Evolutionary conservation across 2,329 filamentous ascomycete genomes (phyloP).

Genomic region (Alternaria burnsii): DNA sequence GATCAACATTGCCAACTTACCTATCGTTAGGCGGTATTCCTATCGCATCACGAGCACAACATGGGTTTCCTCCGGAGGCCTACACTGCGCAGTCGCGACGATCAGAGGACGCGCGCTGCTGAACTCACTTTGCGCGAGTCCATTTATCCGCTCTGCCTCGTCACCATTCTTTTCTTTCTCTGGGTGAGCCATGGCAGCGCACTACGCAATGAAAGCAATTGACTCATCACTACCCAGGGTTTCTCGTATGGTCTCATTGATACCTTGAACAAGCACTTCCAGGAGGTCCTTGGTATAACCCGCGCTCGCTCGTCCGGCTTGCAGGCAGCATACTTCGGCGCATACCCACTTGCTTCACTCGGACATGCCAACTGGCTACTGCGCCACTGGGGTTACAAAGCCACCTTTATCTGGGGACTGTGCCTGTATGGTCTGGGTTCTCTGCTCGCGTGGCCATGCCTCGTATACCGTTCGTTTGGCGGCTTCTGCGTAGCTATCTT

Average conservation of each 20-base stretch:
- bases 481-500: constrained; percentile 69
- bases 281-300: constrained; percentile 55
- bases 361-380: constrained; percentile 60
- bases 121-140: constrained; percentile 73
- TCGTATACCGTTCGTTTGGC: constrained; percentile 63
- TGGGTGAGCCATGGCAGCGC: constrained; percentile 55
- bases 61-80: constrained; percentile 46
- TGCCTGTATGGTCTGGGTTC: constrained; percentile 65
- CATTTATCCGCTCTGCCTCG: constrained; percentile 70
- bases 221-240: constrained; percentile 43
- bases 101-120: constrained; percentile 62
- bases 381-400: constrained; percentile 59
- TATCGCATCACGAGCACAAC: constrained; percentile 2
- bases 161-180: constrained; percentile 71
- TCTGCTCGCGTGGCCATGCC: constrained; percentile 67
- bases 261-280: constrained; percentile 61
- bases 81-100: constrained; percentile 44
- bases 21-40: constrained; percentile 1
- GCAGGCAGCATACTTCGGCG: constrained; percentile 61
- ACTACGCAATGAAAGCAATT: no score
- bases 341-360: constrained; percentile 59
- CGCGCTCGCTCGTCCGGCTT: constrained; percentile 56
- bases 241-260: constrained; percentile 67
- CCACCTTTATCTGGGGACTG: constrained; percentile 61
- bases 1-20: neutral